Conservation (phyloP, 495 filamentous ascomycete species). For the Xylaria flabelliformis region DNA sequence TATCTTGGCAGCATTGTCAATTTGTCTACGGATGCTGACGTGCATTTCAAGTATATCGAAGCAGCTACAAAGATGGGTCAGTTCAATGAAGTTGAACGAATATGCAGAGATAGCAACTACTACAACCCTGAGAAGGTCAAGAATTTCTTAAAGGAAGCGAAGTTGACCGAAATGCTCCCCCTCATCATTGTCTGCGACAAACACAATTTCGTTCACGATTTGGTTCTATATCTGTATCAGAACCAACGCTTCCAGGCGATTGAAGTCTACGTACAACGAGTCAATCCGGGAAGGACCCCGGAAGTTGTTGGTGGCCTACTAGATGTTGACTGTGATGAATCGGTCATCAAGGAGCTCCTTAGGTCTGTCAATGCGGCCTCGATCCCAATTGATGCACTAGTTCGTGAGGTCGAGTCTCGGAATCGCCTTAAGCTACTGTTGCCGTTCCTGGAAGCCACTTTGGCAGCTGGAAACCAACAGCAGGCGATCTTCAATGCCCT, state of each 20-base stretch:
- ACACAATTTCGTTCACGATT: conserved; percentile 97
- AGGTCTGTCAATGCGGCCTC: conserved; percentile 80
- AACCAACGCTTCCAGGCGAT: conserved; percentile 99
- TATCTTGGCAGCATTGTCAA: conserved; percentile 98
- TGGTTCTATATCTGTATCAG: conserved; percentile 97
- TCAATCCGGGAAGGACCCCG: conserved; percentile 93
- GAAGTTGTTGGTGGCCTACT: conserved; percentile 94
- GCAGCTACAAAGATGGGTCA: conserved; percentile 92
- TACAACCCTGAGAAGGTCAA: conserved; percentile 98
- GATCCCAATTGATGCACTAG: conserved; percentile 95
- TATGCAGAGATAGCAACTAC: conserved; percentile 90
- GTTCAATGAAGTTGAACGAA: conserved; percentile 92
- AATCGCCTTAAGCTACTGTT: conserved; percentile 96
- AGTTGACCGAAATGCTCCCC: conserved; percentile 88
- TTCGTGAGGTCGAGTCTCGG: conserved; percentile 90
- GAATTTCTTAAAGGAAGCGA: conserved; percentile 98
- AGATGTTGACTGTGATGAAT: conserved; percentile 97
- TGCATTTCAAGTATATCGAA: conserved; percentile 99
- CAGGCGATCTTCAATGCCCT: conserved; percentile 98
- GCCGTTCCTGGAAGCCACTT: conserved; percentile 93
- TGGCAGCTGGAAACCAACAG: conserved; percentile 92
- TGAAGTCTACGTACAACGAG: conserved; percentile 98
- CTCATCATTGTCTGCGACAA: conserved; percentile 99
- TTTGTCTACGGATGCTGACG: conserved; percentile 90
- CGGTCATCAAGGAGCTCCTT: conserved; percentile 93